Base-by-base conservation (phyloP, 75 land plant species). In the Pinus taeda region DNA sequence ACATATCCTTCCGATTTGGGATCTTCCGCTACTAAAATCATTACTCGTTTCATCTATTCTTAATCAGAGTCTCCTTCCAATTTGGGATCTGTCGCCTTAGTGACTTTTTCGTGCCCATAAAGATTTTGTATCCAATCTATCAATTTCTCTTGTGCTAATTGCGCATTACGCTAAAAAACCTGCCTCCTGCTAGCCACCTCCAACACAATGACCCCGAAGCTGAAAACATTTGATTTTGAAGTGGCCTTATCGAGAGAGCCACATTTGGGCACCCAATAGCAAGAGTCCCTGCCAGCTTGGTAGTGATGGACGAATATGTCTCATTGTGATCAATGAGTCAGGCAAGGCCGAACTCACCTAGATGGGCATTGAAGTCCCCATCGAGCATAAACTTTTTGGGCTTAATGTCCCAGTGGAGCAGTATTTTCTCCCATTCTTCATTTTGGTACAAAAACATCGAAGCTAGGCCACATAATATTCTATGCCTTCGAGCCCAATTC, bases 121-220 rank as follows among this genome's bases (percentile, higher is more conserved):
- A 84, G 75, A 60, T 88, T 61, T 77, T 84, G 81, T 45, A 77
- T 92, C 93, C 93, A 89, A 18, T 92, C 95, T 69, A 90, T 87
- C 64, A 90, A 69, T 76, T 90, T 78, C 66, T 80, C 93, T 15
- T 58, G 80, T 9, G 79, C 81, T 60, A 61, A 11, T 30, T 72
- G 60, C 36, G 82, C 81, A 42, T 82, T 82, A 20, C n/a, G 69
- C 20, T 30, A 42, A n/a, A 91, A 73, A 0, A 93, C 93, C 59
- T 89, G 75, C 76, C 93, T 79, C 13, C 69, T 42, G 5, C 39
- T 65, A 20, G 42, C 72, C 20, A 77, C n/a, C 55, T 77, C 78
- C 78, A 77, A 37, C 15, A 53, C 5, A 2, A 77, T 71, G 53
- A 66, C 36, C 21, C 78, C 78, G 61, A 73, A 80, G 21, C 71